Percentiles rank a stretch among this genome's conserved stretches.
These are phyloP conservation scores for Apiospora phragmitis DNA, from an alignment of 2,329 filamentous ascomycete species.

Conservation along the genomic window DNA sequence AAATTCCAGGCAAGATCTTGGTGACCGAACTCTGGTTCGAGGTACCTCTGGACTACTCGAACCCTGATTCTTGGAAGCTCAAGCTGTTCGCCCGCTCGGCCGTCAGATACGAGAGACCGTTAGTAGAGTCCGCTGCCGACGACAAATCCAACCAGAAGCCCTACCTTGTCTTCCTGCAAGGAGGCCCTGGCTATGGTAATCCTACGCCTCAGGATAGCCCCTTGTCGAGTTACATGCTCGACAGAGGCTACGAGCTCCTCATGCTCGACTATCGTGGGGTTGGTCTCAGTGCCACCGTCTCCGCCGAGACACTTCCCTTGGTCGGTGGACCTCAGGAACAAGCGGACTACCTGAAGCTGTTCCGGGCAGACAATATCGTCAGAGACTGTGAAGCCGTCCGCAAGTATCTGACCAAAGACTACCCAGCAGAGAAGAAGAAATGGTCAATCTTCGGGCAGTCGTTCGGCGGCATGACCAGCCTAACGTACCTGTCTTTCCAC, in stretches of 20 bases:
- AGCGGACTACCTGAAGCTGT: slow-evolving; percentile 77
- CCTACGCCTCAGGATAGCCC: slow-evolving; percentile 71
- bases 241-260: slow-evolving; percentile 81
- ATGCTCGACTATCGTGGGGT: slow-evolving; percentile 91
- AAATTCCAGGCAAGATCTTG: slow-evolving; percentile 63
- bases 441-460: slow-evolving; percentile 91
- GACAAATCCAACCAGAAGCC: slow-evolving; percentile 45
- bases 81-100: slow-evolving; percentile 78
- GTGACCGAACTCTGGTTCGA: slow-evolving; percentile 85
- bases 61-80: slow-evolving; percentile 61
- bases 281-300: slow-evolving; percentile 79
- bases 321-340: slow-evolving; percentile 67
- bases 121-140: slow-evolving; percentile 45
- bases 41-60: slow-evolving; percentile 77
- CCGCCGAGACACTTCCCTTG: slow-evolving; percentile 67
- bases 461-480: slow-evolving; percentile 84
- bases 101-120: slow-evolving; percentile 63
- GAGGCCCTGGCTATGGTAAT: slow-evolving; percentile 81
- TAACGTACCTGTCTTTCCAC: slow-evolving; percentile 81
- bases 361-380: slow-evolving; percentile 89
- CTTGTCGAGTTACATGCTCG: slow-evolving; percentile 70
- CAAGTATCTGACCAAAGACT: slow-evolving; percentile 68
- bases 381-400: slow-evolving; percentile 86
- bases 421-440: slow-evolving; percentile 67
- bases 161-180: slow-evolving; percentile 75